phyloP scores from a whole-genome alignment of 2,329 filamentous ascomycete species.

The Rhynchosporium secalis region DNA sequence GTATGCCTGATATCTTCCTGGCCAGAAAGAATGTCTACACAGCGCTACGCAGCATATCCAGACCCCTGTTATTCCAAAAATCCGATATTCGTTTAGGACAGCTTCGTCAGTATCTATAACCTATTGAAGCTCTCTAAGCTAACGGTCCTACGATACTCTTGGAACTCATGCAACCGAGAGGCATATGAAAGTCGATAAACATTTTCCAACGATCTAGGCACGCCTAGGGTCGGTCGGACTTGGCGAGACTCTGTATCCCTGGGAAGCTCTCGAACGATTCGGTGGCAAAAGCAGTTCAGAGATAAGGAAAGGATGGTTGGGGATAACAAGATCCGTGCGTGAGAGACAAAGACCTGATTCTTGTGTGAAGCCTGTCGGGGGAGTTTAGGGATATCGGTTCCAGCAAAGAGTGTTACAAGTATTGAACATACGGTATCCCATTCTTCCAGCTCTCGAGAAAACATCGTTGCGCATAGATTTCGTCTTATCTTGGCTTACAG shows the following conservation, averaged over 20 bases:
- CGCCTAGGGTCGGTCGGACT: background rate
- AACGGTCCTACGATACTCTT: background rate
- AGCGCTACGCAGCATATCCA: no score
- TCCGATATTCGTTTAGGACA: no score
- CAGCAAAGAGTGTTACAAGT: background rate
- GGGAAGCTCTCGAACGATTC: background rate
- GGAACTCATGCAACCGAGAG: background rate
- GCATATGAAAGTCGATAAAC: background rate
- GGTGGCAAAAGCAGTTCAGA: background rate
- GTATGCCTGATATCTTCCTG: no score
- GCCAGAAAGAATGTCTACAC: no score
- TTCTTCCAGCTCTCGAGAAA: background rate
- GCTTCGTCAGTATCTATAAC: background rate
- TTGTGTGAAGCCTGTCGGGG: background rate
- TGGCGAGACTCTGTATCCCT: conserved; percentile 2
- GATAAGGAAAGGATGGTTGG: conserved; percentile 3
- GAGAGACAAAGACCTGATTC: background rate
- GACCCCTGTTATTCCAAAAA: no score
- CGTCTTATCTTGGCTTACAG: conserved; percentile 1
- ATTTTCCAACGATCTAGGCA: background rate
- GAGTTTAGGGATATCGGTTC: background rate
- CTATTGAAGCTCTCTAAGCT: background rate
- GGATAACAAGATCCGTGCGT: background rate
- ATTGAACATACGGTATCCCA: background rate
- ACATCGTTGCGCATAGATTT: background rate